Conservation (phyloP, 2,329 filamentous ascomycete genomes). For the Ascochyta koolunga region DNA sequence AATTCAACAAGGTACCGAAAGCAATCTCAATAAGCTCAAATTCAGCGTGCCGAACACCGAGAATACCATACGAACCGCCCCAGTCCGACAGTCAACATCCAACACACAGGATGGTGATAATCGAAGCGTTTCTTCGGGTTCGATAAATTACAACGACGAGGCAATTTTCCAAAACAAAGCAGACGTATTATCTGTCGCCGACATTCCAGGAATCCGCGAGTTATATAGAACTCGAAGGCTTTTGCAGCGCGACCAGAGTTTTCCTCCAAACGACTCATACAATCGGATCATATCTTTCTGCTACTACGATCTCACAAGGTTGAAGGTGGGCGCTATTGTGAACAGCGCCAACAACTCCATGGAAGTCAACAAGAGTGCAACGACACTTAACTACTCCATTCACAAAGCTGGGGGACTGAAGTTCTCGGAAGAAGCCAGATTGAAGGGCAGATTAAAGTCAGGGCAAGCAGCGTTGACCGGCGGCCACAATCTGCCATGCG, state of each 20-base stretch:
- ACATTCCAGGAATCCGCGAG: constrained; percentile 36
- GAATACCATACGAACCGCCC: neutral
- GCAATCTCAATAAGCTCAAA: constrained; percentile 22
- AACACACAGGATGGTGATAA: constrained; percentile 4
- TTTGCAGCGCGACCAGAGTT: constrained; percentile 35
- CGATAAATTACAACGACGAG: constrained; percentile 17
- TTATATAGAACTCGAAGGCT: constrained; percentile 36
- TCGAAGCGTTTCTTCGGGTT: constrained; percentile 17
- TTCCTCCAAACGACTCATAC: constrained; percentile 36
- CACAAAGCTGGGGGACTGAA: constrained; percentile 38
- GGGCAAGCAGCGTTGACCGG: constrained; percentile 36
- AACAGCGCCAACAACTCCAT: constrained; percentile 34
- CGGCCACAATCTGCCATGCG: constrained; percentile 37
- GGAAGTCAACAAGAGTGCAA: constrained; percentile 10
- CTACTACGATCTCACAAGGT: constrained; percentile 38
- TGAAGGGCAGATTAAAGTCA: constrained; percentile 18
- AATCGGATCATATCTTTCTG: constrained; percentile 41
- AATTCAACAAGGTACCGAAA: constrained; percentile 18
- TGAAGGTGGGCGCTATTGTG: constrained; percentile 45
- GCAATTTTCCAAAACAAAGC: constrained; percentile 1
- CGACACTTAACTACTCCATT: constrained; percentile 33
- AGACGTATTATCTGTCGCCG: constrained; percentile 18
- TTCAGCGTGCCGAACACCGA: constrained; percentile 22
- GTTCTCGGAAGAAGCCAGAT: constrained; percentile 29
- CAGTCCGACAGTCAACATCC: constrained; percentile 1